phyloP scores from a whole-genome alignment of 2,329 filamentous ascomycete genomes.

The Cytospora chrysosperma region DNA sequence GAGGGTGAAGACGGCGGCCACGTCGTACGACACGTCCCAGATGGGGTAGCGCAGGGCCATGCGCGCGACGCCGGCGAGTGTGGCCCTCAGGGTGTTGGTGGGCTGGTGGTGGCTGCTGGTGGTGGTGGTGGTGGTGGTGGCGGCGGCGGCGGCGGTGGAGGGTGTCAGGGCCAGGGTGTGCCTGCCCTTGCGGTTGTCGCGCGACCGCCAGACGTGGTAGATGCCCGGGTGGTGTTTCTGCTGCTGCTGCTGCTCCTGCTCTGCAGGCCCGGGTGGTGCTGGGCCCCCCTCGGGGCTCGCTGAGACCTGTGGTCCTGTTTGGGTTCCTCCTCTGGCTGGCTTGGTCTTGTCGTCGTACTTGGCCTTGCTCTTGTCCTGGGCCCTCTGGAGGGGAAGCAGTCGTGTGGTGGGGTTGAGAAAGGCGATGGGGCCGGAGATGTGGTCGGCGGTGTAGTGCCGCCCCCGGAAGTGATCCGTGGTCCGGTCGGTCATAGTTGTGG shows the following conservation, averaged over 20 bases:
- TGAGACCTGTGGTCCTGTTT: neutral
- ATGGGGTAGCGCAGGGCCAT: conserved; percentile 39
- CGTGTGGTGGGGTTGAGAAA: conserved; percentile 31
- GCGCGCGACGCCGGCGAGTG: conserved; percentile 33
- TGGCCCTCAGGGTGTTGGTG: conserved; percentile 31
- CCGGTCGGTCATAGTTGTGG: conserved; percentile 24
- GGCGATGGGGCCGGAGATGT: conserved; percentile 26
- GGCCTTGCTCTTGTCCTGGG: too few species aligned
- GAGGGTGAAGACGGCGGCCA: conserved; percentile 41
- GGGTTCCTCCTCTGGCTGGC: neutral
- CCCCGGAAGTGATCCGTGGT: conserved; percentile 18
- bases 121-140: neutral
- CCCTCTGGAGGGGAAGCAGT: conserved; percentile 14
- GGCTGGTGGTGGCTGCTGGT: conserved; percentile 16
- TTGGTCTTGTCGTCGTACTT: too few species aligned
- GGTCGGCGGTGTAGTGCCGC: conserved; percentile 22
- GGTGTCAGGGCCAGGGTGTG: conserved; percentile 34
- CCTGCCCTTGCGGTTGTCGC: conserved; percentile 44
- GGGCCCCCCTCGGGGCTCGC: neutral
- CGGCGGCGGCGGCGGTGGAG: conserved; percentile 5
- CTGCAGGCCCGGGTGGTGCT: neutral
- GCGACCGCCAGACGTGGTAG: conserved; percentile 42
- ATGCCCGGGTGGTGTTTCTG: conserved; percentile 13
- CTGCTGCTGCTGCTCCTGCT: neutral
- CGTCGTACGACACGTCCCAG: conserved; percentile 45